These are phyloP conservation scores for Arthrobotrys iridis DNA, from an alignment of 2,329 filamentous ascomycete species.

Conservation along the genomic window DNA sequence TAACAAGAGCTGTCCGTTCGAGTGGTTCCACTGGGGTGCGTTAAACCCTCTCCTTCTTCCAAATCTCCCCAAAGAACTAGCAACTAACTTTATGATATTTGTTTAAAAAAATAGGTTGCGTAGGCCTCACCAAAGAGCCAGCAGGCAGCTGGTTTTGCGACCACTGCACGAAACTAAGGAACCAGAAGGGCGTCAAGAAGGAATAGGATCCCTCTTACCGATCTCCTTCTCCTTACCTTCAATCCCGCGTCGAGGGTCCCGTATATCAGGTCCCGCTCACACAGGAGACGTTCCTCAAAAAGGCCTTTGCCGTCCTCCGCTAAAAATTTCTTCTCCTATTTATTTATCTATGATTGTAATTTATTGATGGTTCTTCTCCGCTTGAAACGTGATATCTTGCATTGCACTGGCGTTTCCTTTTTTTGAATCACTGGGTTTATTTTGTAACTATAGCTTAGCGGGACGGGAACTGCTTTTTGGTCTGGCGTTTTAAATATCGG, in stretches of 20 bases:
- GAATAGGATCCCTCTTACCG: slow-evolving; percentile 36
- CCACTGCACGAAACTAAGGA: slow-evolving; percentile 50
- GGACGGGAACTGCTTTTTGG: too few relatives aligned
- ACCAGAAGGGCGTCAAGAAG: slow-evolving; percentile 52
- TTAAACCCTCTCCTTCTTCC: not conserved
- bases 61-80: not conserved
- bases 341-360: not conserved
- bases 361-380: not conserved
- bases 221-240: slow-evolving; percentile 24
- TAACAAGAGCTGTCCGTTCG: slow-evolving; percentile 80
- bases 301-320: not conserved
- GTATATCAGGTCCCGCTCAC: slow-evolving; percentile 22
- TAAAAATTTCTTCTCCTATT: not conserved
- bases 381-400: not conserved
- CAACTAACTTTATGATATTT: not conserved
- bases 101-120: slow-evolving; percentile 27
- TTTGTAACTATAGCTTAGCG: too few relatives aligned
- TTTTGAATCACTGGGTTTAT: not conserved
- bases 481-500: too few relatives aligned
- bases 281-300: not conserved
- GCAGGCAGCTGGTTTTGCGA: slow-evolving; percentile 54
- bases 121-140: slow-evolving; percentile 50
- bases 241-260: slow-evolving; percentile 41
- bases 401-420: not conserved
- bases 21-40: slow-evolving; percentile 76